Percentiles rank a stretch among this genome's conserved stretches.
Conservation (phyloP, 345 rosid species). For the Isatis tinctoria region DNA sequence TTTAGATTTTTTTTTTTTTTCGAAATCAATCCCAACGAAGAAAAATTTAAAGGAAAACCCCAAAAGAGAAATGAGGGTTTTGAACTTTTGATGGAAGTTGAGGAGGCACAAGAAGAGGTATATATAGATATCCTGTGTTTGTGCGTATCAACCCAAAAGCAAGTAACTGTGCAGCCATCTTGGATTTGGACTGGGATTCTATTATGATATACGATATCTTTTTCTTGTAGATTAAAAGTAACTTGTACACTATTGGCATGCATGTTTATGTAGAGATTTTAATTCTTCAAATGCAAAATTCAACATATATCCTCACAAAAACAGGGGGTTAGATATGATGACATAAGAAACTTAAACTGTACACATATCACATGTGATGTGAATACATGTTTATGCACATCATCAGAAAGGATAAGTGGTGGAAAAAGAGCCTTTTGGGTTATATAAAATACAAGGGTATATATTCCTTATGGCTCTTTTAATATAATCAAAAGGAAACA, state of each 20-base stretch:
- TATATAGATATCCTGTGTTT: constrained; percentile 26
- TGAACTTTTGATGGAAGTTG: constrained; percentile 17
- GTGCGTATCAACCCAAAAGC: constrained; percentile 16
- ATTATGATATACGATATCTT: constrained; percentile 21
- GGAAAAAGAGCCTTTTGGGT: constrained; percentile 5
- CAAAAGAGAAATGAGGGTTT: constrained; percentile 24
- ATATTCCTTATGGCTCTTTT: constrained; percentile 30
- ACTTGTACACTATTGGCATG: not conserved
- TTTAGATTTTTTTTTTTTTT: no score
- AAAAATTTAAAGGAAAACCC: not conserved
- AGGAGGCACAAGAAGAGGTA: constrained; percentile 20
- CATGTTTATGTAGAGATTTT: not conserved
- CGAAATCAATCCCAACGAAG: constrained; percentile 4
- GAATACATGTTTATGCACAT: constrained; percentile 19
- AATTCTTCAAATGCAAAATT: not conserved
- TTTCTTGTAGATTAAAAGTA: not conserved
- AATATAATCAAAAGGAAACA: not conserved
- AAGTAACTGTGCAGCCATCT: constrained; percentile 14
- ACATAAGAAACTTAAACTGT: not conserved
- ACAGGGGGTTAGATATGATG: constrained; percentile 12
- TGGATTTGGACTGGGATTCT: constrained; percentile 21
- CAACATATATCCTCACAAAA: not conserved
- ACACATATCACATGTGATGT: constrained; percentile 18
- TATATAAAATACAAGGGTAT: constrained; percentile 15
- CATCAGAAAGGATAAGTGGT: constrained; percentile 4